Base-by-base conservation (phyloP, 352 stramenopile species). In the Phytophthora cryptogea region DNA sequence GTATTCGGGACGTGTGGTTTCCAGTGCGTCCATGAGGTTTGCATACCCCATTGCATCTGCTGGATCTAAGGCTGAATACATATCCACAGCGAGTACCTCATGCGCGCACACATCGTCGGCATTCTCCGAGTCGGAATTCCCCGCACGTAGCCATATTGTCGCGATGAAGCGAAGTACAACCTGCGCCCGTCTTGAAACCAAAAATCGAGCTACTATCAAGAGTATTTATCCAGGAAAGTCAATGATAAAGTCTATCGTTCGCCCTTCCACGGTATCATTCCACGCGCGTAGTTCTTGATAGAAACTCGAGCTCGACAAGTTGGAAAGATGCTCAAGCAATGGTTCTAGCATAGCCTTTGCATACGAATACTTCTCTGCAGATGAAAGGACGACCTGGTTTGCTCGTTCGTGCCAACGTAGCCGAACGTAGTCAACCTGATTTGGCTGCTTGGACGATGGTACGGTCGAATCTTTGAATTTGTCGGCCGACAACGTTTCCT, bases 331-430 rank as follows among this genome's bases (percentile, higher is more conserved):
- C 5, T 58, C 13, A 5, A 58, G 40, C 14, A 64, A 40, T 27
- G 47, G 40, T 10, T 64, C 47, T 0, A 64, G 0, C 41, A 58
- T 54, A 5, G 47, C n/a, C 6, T 64, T 63, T 28, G 46, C 39
- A 6, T 52, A 57, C 0, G 28, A 40, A 28, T 64, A 58, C 1
- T 54, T 64, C 16, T 53, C 56, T 1, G 20, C 47, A 33, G 47
- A 58, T 32, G 47, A 48, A 23, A 64, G 20, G 1, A 64, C 47
- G 14, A 58, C 33, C 14, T 54, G 14, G 16, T 54, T 54, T 14
- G 54, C 35, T 16, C 54, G 44, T 13, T 62, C 44, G 8, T 54
- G 16, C 10, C 27, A 27, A 3, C 20, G 44, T 5, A 62, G 54
- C 17, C 36, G 54, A 28, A 55, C 31, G 32, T 43, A 58, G 1